Base-by-base conservation (phyloP, 805 yeast species). In the Cephaloascus fragrans region DNA sequence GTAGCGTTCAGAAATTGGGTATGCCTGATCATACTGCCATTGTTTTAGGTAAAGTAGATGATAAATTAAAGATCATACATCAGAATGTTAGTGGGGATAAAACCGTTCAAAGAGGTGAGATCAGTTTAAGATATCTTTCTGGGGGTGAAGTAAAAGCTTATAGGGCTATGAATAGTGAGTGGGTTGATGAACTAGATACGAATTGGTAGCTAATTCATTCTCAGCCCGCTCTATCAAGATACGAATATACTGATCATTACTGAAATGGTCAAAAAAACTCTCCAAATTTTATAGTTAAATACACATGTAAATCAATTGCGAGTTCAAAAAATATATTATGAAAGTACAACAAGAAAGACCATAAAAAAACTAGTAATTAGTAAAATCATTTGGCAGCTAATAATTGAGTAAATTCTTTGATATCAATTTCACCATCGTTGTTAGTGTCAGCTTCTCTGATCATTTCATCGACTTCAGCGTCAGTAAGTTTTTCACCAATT, bases 381-480 rank as follows among this genome's bases (percentile, higher is more conserved):
- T n/a, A n/a, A n/a, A n/a, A n/a, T 54, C 69, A 83, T 70, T 83
- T 83, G 43, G 89, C 83, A 46, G 76, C 72, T 61, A 90, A 75
- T 48, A 90, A 76, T 56, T 87, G 89, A 46, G 96, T 90, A 60
- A 93, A 93, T 69, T 93, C 98, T 57, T 85, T 86, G 62, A 93
- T 93, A 60, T 93, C 94, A 56, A 93, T 93, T 66, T 87, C 96
- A 43, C 98, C 98, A 50, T 94, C 96, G 47, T 95, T 90, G 62
- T 86, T 87, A 46, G 90, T 80, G 56, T 83, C 94, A 40, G 97
- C 97, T 61, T 93, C 98, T 56, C 83, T 80, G 56, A 93, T 77
- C 97, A 93, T 93, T 63, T 88, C 95, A 54, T 87, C 94, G 39
- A 94, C 97, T 64, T 93, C 98, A 39, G 90, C 94, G 52, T 93